Conservation (phyloP, 1,284 basidiomycete species). For the Ceraceosorus bombacis region DNA sequence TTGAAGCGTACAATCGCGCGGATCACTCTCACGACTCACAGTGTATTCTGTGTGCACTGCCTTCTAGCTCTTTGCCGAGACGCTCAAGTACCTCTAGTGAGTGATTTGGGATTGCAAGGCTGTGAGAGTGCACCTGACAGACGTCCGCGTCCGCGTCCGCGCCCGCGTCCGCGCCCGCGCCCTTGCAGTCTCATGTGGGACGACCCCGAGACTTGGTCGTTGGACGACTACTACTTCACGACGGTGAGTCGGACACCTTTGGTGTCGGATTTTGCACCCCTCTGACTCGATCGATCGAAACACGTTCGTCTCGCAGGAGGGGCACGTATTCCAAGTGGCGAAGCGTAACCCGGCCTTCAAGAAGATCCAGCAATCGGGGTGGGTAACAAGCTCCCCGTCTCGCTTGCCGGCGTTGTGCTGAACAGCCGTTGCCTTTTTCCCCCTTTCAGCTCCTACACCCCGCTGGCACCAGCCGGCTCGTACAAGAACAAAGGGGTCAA, state of each 20-base stretch:
- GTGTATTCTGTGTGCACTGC: neutral
- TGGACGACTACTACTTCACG: constrained; percentile 41
- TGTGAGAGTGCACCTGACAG: no score
- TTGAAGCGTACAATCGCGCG: neutral
- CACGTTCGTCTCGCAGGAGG: constrained; percentile 14
- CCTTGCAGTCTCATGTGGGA: constrained; percentile 22
- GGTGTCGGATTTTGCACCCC: neutral
- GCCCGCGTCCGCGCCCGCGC: no score
- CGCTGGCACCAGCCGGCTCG: no score
- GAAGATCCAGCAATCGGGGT: neutral
- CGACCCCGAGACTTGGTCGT: constrained; percentile 20
- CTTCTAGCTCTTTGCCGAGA: constrained; percentile 17
- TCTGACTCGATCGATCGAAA: neutral
- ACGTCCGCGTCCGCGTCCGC: no score
- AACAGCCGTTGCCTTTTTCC: no score
- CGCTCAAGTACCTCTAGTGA: constrained; percentile 38
- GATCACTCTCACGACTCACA: neutral
- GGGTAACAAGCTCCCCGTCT: neutral
- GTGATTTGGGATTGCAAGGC: no score
- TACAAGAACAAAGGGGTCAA: no score
- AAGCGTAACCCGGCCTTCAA: constrained; percentile 10
- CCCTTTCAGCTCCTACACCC: no score
- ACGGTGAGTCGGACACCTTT: constrained; percentile 13
- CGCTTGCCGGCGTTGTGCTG: neutral
- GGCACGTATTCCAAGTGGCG: constrained; percentile 36